Evolutionary conservation across 257 asterid genomes (phyloP).

Genomic region (Capsicum pubescens): DNA sequence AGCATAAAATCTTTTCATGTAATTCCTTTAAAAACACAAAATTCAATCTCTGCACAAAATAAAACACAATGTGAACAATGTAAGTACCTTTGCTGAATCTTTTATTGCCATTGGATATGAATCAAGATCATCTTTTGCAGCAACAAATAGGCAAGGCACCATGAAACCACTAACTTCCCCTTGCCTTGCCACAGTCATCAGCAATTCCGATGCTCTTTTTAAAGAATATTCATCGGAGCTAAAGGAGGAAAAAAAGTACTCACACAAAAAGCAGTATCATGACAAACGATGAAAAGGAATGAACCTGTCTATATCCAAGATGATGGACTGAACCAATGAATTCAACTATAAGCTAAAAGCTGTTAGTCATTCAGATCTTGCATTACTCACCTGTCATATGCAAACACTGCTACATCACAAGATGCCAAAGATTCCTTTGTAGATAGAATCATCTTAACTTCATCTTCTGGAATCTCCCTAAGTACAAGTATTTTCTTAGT

Average conservation of each 20-base stretch:
- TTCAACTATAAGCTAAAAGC: background rate
- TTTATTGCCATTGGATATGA: conserved; percentile 58
- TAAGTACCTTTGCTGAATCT: conserved; percentile 76
- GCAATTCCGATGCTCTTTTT: conserved; percentile 78
- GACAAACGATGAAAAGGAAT: background rate
- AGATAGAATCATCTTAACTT: conserved; percentile 62
- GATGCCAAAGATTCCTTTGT: conserved; percentile 75
- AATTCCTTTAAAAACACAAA: background rate
- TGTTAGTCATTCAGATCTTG: background rate
- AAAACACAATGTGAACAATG: background rate
- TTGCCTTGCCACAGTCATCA: conserved; percentile 66
- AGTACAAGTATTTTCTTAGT: conserved; percentile 75
- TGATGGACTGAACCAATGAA: background rate
- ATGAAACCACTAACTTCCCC: conserved; percentile 78
- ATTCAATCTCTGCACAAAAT: background rate
- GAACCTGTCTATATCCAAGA: conserved; percentile 6
- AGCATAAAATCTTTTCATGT: background rate
- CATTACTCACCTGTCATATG: conserved; percentile 78
- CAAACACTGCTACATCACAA: conserved; percentile 89
- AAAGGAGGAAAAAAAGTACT: conserved; percentile 22
- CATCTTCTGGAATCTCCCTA: conserved; percentile 90
- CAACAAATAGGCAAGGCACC: conserved; percentile 92
- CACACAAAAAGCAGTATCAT: conserved; percentile 17
- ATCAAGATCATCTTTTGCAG: conserved; percentile 83
- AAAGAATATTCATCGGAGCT: conserved; percentile 87